phyloP scores from a whole-genome alignment of 331 rosid genomes.

The Telfairia occidentalis region DNA sequence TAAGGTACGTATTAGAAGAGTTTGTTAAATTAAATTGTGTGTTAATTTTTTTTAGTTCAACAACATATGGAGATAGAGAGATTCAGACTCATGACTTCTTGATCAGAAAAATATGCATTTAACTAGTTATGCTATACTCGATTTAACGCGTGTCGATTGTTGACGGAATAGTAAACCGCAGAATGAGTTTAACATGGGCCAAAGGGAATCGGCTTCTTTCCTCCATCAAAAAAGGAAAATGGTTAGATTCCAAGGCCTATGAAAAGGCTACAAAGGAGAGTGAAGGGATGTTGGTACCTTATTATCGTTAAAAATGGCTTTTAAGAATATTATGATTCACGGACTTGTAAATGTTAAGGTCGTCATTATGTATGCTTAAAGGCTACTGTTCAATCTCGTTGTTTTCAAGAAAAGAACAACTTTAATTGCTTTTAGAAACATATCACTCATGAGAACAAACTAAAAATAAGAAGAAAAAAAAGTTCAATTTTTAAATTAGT shows the following conservation, averaged over 20 bases:
- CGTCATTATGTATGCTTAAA: background rate
- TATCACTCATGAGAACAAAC: too few species aligned
- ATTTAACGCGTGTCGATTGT: background rate
- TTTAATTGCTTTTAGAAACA: background rate
- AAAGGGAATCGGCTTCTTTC: background rate
- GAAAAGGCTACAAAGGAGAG: background rate
- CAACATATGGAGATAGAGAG: too few species aligned
- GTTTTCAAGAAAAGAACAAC: background rate
- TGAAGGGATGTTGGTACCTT: background rate
- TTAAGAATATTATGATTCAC: background rate
- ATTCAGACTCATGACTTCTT: too few species aligned
- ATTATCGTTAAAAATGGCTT: background rate
- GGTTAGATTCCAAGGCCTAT: conserved; percentile 1
- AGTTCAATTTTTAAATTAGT: too few species aligned
- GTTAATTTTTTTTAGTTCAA: too few species aligned
- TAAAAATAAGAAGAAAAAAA: too few species aligned
- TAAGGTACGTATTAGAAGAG: background rate
- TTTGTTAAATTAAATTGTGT: background rate
- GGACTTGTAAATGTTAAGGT: background rate
- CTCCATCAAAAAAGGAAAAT: background rate
- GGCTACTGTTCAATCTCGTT: background rate
- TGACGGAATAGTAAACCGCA: background rate
- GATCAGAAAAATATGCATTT: too few species aligned
- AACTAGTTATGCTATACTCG: too few species aligned
- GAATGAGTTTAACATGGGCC: background rate